A percentile compares a stretch with the other conserved stretches of the same genome.
These are phyloP conservation scores for Coemansia erecta DNA, from an alignment of 192 early-diverging fungal genomes.

Conservation along the genomic window DNA sequence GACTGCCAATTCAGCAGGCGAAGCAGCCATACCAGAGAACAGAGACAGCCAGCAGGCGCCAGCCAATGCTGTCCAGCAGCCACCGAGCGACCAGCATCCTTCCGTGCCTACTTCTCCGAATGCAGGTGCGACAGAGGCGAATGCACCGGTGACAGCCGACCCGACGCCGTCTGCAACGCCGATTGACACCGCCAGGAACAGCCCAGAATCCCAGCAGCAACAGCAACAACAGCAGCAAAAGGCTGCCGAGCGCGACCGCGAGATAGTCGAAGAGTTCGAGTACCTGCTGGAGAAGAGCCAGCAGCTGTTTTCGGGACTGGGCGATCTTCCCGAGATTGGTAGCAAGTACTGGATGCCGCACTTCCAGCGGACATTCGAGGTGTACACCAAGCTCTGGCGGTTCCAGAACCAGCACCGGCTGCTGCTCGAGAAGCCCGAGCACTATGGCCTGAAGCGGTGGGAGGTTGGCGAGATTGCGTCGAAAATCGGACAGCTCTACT, in stretches of 20 bases:
- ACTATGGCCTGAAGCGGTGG: slow-evolving; percentile 93
- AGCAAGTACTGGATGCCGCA: slow-evolving; percentile 74
- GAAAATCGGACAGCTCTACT: slow-evolving; percentile 93
- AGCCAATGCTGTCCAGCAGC: not conserved
- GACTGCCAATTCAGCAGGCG: too few relatives aligned
- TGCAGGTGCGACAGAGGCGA: not conserved
- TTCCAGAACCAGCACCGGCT: slow-evolving; percentile 88
- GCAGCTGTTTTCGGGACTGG: slow-evolving; percentile 89
- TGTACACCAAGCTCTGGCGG: slow-evolving; percentile 96
- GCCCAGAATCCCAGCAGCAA: slow-evolving; percentile 6
- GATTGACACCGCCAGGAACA: slow-evolving; percentile 1
- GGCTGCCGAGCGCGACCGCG: slow-evolving; percentile 44
- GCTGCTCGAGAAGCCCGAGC: slow-evolving; percentile 81
- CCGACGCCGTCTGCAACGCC: slow-evolving; percentile 7
- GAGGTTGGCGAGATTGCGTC: slow-evolving; percentile 98
- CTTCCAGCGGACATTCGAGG: slow-evolving; percentile 97
- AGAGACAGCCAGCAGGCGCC: not conserved
- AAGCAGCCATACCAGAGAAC: not conserved
- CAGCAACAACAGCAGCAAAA: slow-evolving; percentile 15
- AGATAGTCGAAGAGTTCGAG: slow-evolving; percentile 81
- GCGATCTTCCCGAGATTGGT: slow-evolving; percentile 52
- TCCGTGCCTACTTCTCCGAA: not conserved
- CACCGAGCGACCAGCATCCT: not conserved
- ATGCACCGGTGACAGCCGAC: not conserved
- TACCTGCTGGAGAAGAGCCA: slow-evolving; percentile 96